Evolutionary conservation across 2,329 filamentous ascomycete species (phyloP), one percentile per base, ranked within the genome.

Genomic region (Xylariaceae sp.): DNA sequence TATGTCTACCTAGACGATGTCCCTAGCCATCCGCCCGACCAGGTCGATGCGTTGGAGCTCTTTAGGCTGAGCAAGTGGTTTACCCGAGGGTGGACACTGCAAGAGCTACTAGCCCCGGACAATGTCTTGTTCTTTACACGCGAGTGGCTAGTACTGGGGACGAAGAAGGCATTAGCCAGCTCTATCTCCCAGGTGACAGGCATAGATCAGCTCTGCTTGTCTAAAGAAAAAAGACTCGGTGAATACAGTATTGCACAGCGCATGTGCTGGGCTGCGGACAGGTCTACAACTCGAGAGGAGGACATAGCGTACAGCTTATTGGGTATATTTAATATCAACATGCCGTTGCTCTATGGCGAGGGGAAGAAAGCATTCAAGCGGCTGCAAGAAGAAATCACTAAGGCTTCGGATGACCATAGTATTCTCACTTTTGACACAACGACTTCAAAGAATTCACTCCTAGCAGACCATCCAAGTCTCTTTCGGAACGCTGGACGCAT

Each of bases 301-400:
- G 50, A 53, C 26, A 39, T 43, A 18, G 50, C 50, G 16, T 53
- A 53, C 24, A 49, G 43, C 44, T 27, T 53, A 24, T 15, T 53
- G n/a, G 50, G 50, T 4, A 29, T 53, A 3, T 53, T 53, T 11
- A 24, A 29, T 13, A 49, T 53, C 10, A 49, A 49, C 23, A 53
- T 53, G 50, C 50, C 50, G 3, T 16, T 53, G 10, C 37, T 53
- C 6, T 53, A 53, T 11, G 50, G 50, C 1, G 50, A 53, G 27
- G 44, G 50, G 13, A 6, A 11, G 5, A 49, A 47, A 16, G 50
- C 50, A 2, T 53, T 53, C 20, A 10, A 32, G 20, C 44, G 50
- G 7, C 26, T 53, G 18, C 50, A 53, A 10, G 50, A 53, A 4
- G 50, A 53, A 18, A 53, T 53, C 16, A 39, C 35, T 8, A 53